Evolutionary conservation across 176 grass and related monocot species (phyloP).

Genomic region (Musa itinerans): DNA sequence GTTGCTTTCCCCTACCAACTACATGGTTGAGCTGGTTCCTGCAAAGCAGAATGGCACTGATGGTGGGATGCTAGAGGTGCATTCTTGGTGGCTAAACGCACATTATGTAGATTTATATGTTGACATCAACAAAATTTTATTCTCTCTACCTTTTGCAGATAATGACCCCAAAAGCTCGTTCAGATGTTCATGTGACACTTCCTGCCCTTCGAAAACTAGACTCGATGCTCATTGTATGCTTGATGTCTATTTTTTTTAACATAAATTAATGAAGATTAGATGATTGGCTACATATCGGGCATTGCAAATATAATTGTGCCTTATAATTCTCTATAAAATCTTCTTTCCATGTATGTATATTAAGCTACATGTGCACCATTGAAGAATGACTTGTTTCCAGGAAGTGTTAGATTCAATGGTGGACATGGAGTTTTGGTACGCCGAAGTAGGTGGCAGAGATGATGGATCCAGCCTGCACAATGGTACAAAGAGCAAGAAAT

Average conservation of each 20-base stretch:
- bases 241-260: background rate
- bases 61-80: conserved; percentile 68
- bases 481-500: conserved; percentile 69
- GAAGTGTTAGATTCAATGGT: conserved; percentile 85
- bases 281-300: background rate
- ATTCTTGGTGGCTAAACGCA: background rate
- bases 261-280: background rate
- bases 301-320: background rate
- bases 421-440: conserved; percentile 81
- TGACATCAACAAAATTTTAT: background rate
- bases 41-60: conserved; percentile 75
- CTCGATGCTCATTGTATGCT: conserved; percentile 85
- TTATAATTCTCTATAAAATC: background rate
- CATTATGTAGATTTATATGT: background rate
- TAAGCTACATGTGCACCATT: background rate
- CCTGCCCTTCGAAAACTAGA: conserved; percentile 98
- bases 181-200: conserved; percentile 91
- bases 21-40: conserved; percentile 97
- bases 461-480: conserved; percentile 25
- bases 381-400: conserved; percentile 29
- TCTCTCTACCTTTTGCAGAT: conserved; percentile 42
- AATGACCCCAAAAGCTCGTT: conserved; percentile 92
- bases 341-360: background rate
- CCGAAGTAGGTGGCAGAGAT: conserved; percentile 55
- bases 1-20: conserved; percentile 84